Evolutionary conservation across 2,329 filamentous ascomycete species (phyloP).

Genomic region (Ophiostoma angusticollis): DNA sequence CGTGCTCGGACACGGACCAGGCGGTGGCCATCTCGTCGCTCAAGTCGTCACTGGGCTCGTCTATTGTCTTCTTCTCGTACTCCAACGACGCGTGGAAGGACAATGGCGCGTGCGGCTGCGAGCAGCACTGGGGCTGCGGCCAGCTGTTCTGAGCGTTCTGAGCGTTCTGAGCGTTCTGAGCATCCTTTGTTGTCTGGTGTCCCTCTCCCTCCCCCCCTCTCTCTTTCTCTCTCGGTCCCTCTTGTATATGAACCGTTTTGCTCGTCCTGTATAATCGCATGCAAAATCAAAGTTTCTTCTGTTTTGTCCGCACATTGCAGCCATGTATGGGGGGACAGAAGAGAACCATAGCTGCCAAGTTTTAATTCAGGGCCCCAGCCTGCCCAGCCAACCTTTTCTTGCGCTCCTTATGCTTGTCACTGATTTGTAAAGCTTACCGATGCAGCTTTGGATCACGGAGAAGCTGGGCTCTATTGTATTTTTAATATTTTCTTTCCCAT

Average conservation of each 20-base stretch:
- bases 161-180: slow-evolving; percentile 12
- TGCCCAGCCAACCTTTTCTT: too few relatives aligned
- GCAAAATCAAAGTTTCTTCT: too few relatives aligned
- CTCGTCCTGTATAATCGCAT: too few relatives aligned
- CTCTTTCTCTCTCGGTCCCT: not conserved
- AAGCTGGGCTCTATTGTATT: too few relatives aligned
- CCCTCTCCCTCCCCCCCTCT: not conserved
- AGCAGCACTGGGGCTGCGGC: slow-evolving; percentile 67
- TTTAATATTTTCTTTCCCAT: too few relatives aligned
- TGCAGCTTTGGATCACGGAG: too few relatives aligned
- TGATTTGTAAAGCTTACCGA: too few relatives aligned
- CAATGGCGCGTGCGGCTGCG: slow-evolving; percentile 54
- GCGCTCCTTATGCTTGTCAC: too few relatives aligned
- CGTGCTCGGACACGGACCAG: slow-evolving; percentile 58
- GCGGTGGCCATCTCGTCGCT: slow-evolving; percentile 59
- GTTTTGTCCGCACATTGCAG: too few relatives aligned
- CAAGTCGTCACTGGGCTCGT: slow-evolving; percentile 47
- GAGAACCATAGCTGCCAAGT: too few relatives aligned
- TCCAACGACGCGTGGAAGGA: slow-evolving; percentile 74
- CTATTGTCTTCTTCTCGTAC: slow-evolving; percentile 71
- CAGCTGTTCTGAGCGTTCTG: slow-evolving; percentile 28
- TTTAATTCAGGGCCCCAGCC: too few relatives aligned
- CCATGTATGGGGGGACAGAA: too few relatives aligned
- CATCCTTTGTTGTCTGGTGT: not conserved
- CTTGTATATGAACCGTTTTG: slow-evolving; percentile 1